Base-by-base conservation (phyloP, 192 early-diverging fungal species). In the Linnemannia elongata region DNA sequence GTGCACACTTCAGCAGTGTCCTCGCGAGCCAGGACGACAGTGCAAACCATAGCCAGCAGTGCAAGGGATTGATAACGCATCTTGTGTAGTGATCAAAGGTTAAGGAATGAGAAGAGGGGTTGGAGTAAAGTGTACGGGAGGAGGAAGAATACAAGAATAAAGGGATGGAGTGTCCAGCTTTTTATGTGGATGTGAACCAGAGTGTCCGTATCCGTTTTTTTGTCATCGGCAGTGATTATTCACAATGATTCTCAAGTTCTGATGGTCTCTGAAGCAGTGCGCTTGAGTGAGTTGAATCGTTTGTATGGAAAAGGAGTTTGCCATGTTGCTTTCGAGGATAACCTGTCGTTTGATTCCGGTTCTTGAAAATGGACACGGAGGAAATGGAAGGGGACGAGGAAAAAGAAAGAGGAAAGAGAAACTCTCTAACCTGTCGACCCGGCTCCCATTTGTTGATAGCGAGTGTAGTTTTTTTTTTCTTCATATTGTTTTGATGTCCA, bases 41-140 rank as follows among this genome's bases (percentile, higher is more conserved):
- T 20, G 18, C 47, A 57, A n/a, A 79, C 33, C n/a, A 55, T 20
- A 7, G 77, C 47, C 22, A 85, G 18, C 12, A 85, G 63, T 27
- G 73, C 72, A 55, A 76, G 42, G n/a, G 69, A 47, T 47, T 76
- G 73, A 54, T 72, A 63, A 35, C 69, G 83, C 83, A 84, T 83
- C 33, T 39, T 69, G 47, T 24, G 42, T 73, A 22, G 63, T 6
- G 39, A 17, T 42, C n/a, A 41, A 30, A 7, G 52, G 12, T 42
- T 24, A 76, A n/a, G 55, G 12, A 10, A 15, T n/a, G n/a, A 20
- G 36, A 74, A 22, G 49, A 47, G n/a, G 9, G 42, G 47, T 52
- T 38, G 1, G 38, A 13, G 55, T 24, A 44, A 7, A 36, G 52
- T 17, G 27, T 35, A 30, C 20, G 49, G 18, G 63, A 33, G 7